Conservation (phyloP, 495 filamentous ascomycete genomes). For the Cercophora scortea region DNA sequence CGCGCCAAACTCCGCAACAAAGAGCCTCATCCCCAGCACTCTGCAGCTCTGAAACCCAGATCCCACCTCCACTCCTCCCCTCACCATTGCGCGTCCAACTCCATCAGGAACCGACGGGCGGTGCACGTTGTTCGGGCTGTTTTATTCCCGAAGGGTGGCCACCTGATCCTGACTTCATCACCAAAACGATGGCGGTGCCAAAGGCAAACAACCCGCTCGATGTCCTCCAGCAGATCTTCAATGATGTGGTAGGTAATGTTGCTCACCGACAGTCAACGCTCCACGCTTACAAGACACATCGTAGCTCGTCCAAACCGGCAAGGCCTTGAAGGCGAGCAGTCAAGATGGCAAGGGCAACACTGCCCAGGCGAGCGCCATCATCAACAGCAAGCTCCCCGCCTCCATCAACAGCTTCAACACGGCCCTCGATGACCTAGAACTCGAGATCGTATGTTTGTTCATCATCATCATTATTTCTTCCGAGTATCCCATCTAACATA, state of each 20-base stretch:
- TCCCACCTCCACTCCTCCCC: no score
- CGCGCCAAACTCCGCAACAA: not conserved
- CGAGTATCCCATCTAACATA: not conserved
- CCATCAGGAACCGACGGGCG: no score
- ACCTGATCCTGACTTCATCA: not conserved
- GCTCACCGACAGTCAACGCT: not conserved
- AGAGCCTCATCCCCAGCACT: not conserved
- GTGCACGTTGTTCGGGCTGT: no score
- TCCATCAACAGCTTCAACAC: slow-evolving; percentile 37
- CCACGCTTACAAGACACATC: not conserved
- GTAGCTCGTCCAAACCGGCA: slow-evolving; percentile 45
- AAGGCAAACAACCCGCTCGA: slow-evolving; percentile 29
- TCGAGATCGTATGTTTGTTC: slow-evolving; percentile 38
- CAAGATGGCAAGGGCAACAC: slow-evolving; percentile 30
- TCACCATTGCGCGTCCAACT: no score
- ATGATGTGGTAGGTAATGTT: slow-evolving; percentile 34
- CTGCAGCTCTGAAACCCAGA: slow-evolving; percentile 1
- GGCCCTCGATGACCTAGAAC: slow-evolving; percentile 44
- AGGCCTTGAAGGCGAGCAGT: slow-evolving; percentile 31
- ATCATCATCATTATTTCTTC: slow-evolving; percentile 8
- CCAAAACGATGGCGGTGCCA: slow-evolving; percentile 29
- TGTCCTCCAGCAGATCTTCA: slow-evolving; percentile 35
- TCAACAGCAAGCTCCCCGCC: slow-evolving; percentile 28
- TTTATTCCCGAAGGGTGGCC: no score
- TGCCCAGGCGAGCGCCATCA: slow-evolving; percentile 16